Percentiles rank a stretch among this genome's conserved stretches.
Conservation (phyloP, 352 stramenopile species). For the Phytophthora capsici region DNA sequence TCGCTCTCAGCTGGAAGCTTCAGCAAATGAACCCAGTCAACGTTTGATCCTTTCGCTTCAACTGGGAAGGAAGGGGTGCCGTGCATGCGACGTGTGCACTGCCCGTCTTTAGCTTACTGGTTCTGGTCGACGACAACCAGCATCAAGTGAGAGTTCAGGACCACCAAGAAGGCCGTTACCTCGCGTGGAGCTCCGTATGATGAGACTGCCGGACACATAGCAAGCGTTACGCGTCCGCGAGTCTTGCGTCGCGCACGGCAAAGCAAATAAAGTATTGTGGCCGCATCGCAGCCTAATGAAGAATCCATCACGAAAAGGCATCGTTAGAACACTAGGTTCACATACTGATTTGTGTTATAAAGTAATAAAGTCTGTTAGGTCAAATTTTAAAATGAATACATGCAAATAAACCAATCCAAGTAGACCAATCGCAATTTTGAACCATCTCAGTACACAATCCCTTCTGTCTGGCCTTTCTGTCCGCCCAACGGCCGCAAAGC, state of each 20-base stretch:
- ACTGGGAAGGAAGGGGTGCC: neutral
- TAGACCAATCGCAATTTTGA: neutral
- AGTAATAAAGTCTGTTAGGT: no score
- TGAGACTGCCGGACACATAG: conserved; percentile 1
- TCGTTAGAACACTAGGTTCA: neutral
- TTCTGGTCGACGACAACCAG: conserved; percentile 21
- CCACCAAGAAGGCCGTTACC: conserved; percentile 28
- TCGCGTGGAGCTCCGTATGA: neutral
- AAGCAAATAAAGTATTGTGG: conserved; percentile 4
- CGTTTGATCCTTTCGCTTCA: conserved; percentile 6
- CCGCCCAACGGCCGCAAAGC: conserved; percentile 17
- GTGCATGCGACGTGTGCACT: conserved; percentile 18
- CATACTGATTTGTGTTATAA: neutral
- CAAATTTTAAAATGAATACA: no score
- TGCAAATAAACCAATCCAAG: no score
- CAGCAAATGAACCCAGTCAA: conserved; percentile 6
- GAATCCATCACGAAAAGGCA: conserved; percentile 11
- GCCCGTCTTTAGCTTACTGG: conserved; percentile 13
- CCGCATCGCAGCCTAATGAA: conserved; percentile 6
- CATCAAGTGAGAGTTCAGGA: neutral
- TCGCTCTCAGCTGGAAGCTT: neutral
- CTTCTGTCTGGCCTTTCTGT: conserved; percentile 16
- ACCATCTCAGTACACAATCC: neutral
- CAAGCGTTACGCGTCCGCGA: conserved; percentile 13
- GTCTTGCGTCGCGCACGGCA: conserved; percentile 3